Evolutionary conservation across 73 alveolate species (phyloP), one percentile per base, ranked within the genome.

Genomic region (Breviolum minutum): DNA sequence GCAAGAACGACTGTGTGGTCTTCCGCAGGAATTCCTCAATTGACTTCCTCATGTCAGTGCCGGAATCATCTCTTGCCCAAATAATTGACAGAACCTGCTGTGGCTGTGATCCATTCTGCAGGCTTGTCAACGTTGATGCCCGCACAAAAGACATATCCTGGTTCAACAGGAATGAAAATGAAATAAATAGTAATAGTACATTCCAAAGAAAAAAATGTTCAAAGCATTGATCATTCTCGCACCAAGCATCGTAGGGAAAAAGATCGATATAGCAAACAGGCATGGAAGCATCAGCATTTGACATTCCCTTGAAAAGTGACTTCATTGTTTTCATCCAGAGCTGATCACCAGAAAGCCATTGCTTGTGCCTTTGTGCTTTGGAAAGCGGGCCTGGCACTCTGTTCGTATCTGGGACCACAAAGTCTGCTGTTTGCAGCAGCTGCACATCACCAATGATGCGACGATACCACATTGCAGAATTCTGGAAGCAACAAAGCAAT

Each of bases 1-100:
- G 90, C 90, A 81, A 48, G 70, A 32, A 9, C 48, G 48, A 16
- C 90, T 11, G 12, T 20, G 24, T 48, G 40, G 13, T 30, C 90
- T 9, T 54, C 64, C 20, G 64, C 32, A 81, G 90, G 40, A 9
- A 81, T 0, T 40, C 62, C 90, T 48, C 71, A 54, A 81, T 32
- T 16, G 14, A 48, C 40, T 81, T 81, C 61, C 90, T 66, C 8
- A 14, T 8, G 6, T 81, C 90, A 17, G 90, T 19, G 90, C 90
- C 90, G 32, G 71, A 48, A 29, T 81, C 90, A 54, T 81, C 90
- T 69, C 70, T 10, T 81, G 90, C 90, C 90, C 90, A 81, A 40
- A 81, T 81, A 69, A 81, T 54, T 12, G 90, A 81, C 64, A 54
- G 40, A 30, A 7, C 90, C 90, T 48, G 64, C 71, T 32, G 64